These are phyloP conservation scores for Claviceps digitariae DNA, from an alignment of 2,329 filamentous ascomycete species.

Conservation along the genomic window DNA sequence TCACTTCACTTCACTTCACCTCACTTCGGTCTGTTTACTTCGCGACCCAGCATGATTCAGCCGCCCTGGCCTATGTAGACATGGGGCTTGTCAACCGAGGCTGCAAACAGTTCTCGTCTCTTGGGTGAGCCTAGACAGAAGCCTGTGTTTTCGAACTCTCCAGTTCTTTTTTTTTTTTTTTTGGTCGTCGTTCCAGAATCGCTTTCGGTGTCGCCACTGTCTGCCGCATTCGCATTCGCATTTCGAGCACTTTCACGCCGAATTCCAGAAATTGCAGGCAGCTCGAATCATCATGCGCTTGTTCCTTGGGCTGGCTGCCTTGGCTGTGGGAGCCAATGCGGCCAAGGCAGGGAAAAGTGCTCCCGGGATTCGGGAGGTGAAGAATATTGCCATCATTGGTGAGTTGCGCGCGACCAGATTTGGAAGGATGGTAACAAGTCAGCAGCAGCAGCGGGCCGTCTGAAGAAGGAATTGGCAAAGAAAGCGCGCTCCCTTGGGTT, in stretches of 20 bases:
- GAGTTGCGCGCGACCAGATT: conserved; percentile 7
- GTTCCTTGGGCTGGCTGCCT: conserved; percentile 4
- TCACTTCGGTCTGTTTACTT: neutral
- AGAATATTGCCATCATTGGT: conserved; percentile 25
- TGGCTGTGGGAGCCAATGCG: conserved; percentile 8
- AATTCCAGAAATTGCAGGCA: too few relatives aligned
- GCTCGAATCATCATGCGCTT: conserved; percentile 2
- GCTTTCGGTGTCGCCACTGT: neutral
- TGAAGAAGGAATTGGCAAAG: too few relatives aligned
- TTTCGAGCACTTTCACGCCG: neutral
- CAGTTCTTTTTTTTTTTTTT: neutral
- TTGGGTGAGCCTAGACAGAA: neutral
- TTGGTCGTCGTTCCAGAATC: neutral
- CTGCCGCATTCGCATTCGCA: neutral
- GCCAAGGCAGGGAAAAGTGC: conserved; percentile 5
- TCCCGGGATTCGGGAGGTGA: conserved; percentile 10
- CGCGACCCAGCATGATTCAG: neutral
- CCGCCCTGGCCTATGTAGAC: neutral
- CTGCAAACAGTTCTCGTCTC: neutral
- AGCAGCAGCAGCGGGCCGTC: too few relatives aligned
- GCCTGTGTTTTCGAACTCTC: neutral
- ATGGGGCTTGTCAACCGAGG: neutral
- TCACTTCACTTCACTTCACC: neutral
- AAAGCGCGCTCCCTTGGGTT: neutral
- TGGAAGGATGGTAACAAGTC: neutral